A percentile compares a stretch with the other conserved stretches of the same genome.
phyloP scores from a whole-genome alignment of 2,329 filamentous ascomycete species.

The Rutstroemia sp. region DNA sequence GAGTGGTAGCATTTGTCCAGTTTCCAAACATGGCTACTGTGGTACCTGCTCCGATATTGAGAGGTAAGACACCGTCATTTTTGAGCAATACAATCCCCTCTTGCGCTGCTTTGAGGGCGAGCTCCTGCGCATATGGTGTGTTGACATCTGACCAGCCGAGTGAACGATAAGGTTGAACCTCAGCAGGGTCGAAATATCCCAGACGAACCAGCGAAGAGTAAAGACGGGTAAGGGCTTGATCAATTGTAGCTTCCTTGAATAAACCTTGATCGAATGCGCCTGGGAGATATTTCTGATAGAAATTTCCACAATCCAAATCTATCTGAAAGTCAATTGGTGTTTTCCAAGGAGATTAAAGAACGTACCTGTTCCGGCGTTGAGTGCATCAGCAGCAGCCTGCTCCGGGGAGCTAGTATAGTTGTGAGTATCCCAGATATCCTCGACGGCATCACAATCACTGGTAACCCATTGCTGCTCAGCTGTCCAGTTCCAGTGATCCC shows the following conservation, averaged over 20 bases:
- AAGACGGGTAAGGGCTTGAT: constrained; percentile 42
- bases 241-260: constrained; percentile 38
- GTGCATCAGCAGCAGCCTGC: constrained; percentile 14
- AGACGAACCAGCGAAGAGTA: constrained; percentile 47
- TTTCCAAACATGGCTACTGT: background rate
- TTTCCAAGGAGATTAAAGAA: too few species aligned
- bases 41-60: constrained; percentile 8
- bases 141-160: constrained; percentile 39
- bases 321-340: too few species aligned
- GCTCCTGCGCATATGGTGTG: constrained; percentile 12
- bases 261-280: constrained; percentile 29
- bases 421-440: constrained; percentile 40
- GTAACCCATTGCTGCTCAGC: constrained; percentile 51
- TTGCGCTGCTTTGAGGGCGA: constrained; percentile 19
- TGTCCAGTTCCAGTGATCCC: constrained; percentile 59
- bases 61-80: constrained; percentile 20
- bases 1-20: constrained; percentile 17
- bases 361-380: constrained; percentile 14
- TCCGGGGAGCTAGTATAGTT: constrained; percentile 28
- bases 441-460: constrained; percentile 44
- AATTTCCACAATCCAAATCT: constrained; percentile 20
- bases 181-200: constrained; percentile 49
- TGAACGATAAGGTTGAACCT: constrained; percentile 39
- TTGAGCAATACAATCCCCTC: constrained; percentile 23
- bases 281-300: constrained; percentile 12